These are phyloP conservation scores for Trichocomaceae sp. DNA, from an alignment of 2,329 filamentous ascomycete genomes.

Conservation along the genomic window DNA sequence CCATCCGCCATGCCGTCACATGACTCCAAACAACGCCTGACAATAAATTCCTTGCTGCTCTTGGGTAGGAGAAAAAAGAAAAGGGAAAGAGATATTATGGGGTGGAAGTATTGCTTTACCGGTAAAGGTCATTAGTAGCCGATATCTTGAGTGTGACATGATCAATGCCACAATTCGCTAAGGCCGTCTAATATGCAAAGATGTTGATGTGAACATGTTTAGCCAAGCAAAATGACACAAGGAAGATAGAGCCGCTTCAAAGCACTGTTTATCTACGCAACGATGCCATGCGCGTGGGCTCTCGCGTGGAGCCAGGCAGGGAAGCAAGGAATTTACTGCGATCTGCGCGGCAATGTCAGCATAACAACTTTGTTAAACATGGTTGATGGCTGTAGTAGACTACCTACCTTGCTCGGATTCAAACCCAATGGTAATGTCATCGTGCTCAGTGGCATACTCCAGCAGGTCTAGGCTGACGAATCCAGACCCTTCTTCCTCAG, in stretches of 20 bases:
- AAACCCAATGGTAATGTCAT: constrained; percentile 82
- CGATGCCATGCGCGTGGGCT: constrained; percentile 36
- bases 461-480: constrained; percentile 83
- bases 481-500: constrained; percentile 50
- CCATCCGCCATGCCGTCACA: constrained; percentile 1
- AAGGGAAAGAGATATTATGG: background rate
- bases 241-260: no score
- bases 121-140: no score
- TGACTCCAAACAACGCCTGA: constrained; percentile 16
- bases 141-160: no score
- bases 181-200: no score
- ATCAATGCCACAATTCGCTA: no score
- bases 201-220: no score
- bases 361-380: background rate
- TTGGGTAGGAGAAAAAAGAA: background rate
- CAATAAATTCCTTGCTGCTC: background rate
- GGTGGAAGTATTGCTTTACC: no score
- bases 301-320: constrained; percentile 33
- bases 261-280: constrained; percentile 28
- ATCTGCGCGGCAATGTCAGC: constrained; percentile 22
- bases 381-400: background rate
- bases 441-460: constrained; percentile 81
- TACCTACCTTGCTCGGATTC: constrained; percentile 67
- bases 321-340: constrained; percentile 33
- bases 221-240: no score